phyloP scores from a whole-genome alignment of 768 basidiomycete species.

The Dioszegia hungarica region DNA sequence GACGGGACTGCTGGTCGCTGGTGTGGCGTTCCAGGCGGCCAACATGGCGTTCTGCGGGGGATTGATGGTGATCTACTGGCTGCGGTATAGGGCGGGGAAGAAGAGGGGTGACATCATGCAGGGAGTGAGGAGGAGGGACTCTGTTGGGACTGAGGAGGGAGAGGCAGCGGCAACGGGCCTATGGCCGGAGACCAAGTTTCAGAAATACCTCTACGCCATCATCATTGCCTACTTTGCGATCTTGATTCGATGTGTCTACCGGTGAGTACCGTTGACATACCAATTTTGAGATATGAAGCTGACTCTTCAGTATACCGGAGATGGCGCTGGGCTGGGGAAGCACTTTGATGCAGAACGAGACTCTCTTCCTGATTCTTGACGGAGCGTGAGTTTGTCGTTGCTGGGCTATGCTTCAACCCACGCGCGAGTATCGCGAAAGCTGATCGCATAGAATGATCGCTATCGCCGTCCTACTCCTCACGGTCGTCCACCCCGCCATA shows the following conservation, averaged over 20 bases:
- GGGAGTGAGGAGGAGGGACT: background rate
- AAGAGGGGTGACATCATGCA: conserved; percentile 1
- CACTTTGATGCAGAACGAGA: background rate
- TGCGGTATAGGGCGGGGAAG: background rate
- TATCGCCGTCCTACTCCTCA: conserved; percentile 4
- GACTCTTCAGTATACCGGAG: conserved; percentile 1
- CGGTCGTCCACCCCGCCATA: conserved; percentile 9
- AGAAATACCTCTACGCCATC: conserved; percentile 6
- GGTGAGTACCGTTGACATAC: background rate
- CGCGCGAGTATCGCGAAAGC: background rate
- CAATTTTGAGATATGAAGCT: background rate
- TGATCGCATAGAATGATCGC: conserved; percentile 15
- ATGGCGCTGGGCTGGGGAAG: conserved; percentile 5
- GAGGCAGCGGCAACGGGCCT: background rate
- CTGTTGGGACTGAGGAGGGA: background rate
- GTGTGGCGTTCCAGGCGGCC: conserved; percentile 13
- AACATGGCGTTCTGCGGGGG: conserved; percentile 14
- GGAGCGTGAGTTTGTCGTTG: conserved; percentile 2
- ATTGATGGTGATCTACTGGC: conserved; percentile 10
- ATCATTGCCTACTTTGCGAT: conserved; percentile 5
- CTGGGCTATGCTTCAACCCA: background rate
- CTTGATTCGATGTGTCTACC: conserved; percentile 9
- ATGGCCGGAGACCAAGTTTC: background rate
- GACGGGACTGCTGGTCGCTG: conserved; percentile 8
- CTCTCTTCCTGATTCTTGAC: conserved; percentile 6